These are phyloP conservation scores for Apophysomyces elegans DNA, from an alignment of 371 early-diverging fungal genomes.

Conservation along the genomic window DNA sequence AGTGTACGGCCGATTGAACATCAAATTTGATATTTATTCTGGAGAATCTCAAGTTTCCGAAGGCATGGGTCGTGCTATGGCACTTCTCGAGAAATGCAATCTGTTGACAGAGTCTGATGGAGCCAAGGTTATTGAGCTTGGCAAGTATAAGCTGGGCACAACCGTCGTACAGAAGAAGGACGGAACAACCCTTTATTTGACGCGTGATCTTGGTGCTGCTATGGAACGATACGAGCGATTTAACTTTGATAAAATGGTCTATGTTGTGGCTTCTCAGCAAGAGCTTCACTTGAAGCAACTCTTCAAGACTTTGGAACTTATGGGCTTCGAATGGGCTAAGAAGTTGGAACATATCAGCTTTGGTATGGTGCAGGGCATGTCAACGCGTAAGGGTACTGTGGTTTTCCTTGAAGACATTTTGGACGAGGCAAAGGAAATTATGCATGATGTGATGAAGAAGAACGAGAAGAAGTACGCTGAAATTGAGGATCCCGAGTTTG, in stretches of 20 bases:
- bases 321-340: constrained; percentile 82
- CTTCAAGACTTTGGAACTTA: constrained; percentile 89
- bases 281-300: constrained; percentile 97
- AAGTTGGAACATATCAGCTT: constrained; percentile 94
- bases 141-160: constrained; percentile 81
- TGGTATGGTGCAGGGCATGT: constrained; percentile 98
- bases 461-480: constrained; percentile 88
- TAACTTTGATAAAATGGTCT: constrained; percentile 95
- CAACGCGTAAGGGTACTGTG: constrained; percentile 97
- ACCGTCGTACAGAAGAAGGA: constrained; percentile 95
- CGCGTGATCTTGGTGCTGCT: constrained; percentile 99
- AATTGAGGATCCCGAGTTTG: constrained; percentile 81
- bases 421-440: constrained; percentile 86
- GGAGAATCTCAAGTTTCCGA: constrained; percentile 97
- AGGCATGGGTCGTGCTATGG: constrained; percentile 80
- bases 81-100: constrained; percentile 70
- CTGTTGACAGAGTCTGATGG: constrained; percentile 83
- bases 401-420: constrained; percentile 99
- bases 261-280: constrained; percentile 97
- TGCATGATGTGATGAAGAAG: constrained; percentile 94
- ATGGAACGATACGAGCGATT: constrained; percentile 90
- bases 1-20: constrained; percentile 92
- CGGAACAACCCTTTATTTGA: constrained; percentile 97
- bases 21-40: constrained; percentile 97
- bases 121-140: constrained; percentile 88